Percentiles rank a stretch among this genome's conserved stretches.
Conservation (phyloP, 371 early-diverging fungal genomes). For the Zopfochytrium polystomum region DNA sequence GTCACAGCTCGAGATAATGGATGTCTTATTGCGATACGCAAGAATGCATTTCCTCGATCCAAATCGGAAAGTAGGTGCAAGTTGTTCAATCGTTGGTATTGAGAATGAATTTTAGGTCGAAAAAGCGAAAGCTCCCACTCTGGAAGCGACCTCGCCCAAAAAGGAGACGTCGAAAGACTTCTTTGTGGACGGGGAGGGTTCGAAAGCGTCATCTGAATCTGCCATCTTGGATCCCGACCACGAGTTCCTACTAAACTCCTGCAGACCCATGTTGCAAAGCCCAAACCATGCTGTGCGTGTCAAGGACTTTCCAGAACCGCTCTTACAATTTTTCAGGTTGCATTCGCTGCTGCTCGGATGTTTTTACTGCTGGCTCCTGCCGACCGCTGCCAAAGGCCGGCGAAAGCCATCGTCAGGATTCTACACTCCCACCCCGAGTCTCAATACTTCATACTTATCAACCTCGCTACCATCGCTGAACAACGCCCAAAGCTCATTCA, state of each 20-base stretch:
- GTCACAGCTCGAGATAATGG: slow-evolving; percentile 87
- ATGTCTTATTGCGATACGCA: slow-evolving; percentile 71
- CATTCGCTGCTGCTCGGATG: slow-evolving; percentile 70
- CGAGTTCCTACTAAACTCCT: slow-evolving; percentile 63
- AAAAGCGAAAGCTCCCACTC: slow-evolving; percentile 16
- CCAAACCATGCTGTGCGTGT: slow-evolving; percentile 74
- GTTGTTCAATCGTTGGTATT: neutral
- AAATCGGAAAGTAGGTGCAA: slow-evolving; percentile 1
- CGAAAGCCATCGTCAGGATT: slow-evolving; percentile 73
- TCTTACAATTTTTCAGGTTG: slow-evolving; percentile 55
- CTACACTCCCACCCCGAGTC: slow-evolving; percentile 69
- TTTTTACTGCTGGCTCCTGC: slow-evolving; percentile 73
- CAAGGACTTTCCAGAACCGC: neutral
- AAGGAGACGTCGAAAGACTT: slow-evolving; percentile 48
- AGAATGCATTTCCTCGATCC: slow-evolving; percentile 38
- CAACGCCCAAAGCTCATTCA: slow-evolving; percentile 70
- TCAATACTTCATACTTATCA: slow-evolving; percentile 72
- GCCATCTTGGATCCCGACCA: slow-evolving; percentile 58
- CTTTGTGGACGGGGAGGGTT: neutral
- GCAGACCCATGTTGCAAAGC: slow-evolving; percentile 77
- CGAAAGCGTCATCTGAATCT: too few relatives aligned
- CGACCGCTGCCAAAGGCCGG: slow-evolving; percentile 58
- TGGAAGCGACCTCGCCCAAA: too few relatives aligned
- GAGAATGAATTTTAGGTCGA: slow-evolving; percentile 34
- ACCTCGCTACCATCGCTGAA: slow-evolving; percentile 71